Base-by-base conservation (phyloP, 1,139 yeast species). In the Chernovozyma aurita region DNA sequence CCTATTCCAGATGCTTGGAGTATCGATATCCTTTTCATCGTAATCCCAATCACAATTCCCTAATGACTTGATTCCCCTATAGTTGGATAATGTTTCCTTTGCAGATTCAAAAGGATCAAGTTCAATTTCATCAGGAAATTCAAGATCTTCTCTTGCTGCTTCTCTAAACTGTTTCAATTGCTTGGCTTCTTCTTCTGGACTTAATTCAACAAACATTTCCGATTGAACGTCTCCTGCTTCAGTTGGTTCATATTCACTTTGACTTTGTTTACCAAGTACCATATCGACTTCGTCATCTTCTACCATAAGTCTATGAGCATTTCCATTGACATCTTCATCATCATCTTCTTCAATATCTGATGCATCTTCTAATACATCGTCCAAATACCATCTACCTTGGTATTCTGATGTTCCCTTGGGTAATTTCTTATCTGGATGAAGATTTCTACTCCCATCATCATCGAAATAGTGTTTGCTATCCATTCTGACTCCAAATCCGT, bases 111-210 rank as follows among this genome's bases (percentile, higher is more conserved):
- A 54, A 22, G 97, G 97, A 37, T 73, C 76, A 33, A 92, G 64
- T 57, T 94, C 97, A 38, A 90, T 63, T 61, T 94, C 98, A 61
- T 94, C 99, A 0, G 98, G 97, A 67, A 88, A 92, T 49, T 92
- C 96, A 31, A 80, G 72, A 55, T 92, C 97, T 35, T 88, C 97
- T 42, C 75, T 75, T 44, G 82, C 95, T 40, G 77, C 61, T 30
- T 72, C 70, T 52, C 95, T 77, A 61, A 70, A 87, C 49, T 73
- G 78, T 38, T 73, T 65, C 44, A 88, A 67, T 58, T 88, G 97
- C 48, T 79, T 73, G 44, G 77, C 79, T 59, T 88, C 97, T 50
- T 88, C 96, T 47, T 85, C 95, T 15, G 83, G 80, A 2, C 85
- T 66, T 37, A 87, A 65, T 34, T 87, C 96, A 37, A 80, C 76